These are phyloP conservation scores for Neophaeococcomyces aloes DNA, from an alignment of 2,329 filamentous ascomycete genomes.

Conservation along the genomic window DNA sequence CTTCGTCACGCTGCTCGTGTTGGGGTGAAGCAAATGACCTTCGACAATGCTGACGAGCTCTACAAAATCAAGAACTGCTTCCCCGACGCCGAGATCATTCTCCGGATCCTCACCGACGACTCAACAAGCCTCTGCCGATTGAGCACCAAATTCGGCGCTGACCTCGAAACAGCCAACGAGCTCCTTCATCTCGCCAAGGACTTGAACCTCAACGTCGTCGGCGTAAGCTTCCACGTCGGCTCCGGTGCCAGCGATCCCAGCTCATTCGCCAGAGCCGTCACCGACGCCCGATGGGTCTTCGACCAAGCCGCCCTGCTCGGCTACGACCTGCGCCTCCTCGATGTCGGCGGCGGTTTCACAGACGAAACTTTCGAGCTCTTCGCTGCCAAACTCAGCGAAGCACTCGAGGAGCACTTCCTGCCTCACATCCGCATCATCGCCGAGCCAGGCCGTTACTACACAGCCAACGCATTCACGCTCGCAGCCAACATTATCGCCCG, in stretches of 20 bases:
- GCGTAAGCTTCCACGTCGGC: slow-evolving; percentile 95
- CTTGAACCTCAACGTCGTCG: slow-evolving; percentile 79
- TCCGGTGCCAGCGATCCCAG: slow-evolving; percentile 90
- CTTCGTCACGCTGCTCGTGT: slow-evolving; percentile 76
- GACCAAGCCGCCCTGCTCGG: slow-evolving; percentile 69
- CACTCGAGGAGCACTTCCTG: slow-evolving; percentile 82
- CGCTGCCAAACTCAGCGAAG: slow-evolving; percentile 65
- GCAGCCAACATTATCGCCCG: slow-evolving; percentile 94
- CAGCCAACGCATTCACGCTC: slow-evolving; percentile 83
- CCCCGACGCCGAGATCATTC: slow-evolving; percentile 78
- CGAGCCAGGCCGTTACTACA: slow-evolving; percentile 94
- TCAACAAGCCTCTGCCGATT: slow-evolving; percentile 87
- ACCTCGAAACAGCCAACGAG: slow-evolving; percentile 66
- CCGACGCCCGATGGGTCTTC: slow-evolving; percentile 80
- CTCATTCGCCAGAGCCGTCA: slow-evolving; percentile 81
- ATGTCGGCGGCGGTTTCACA: slow-evolving; percentile 89
- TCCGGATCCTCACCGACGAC: slow-evolving; percentile 94
- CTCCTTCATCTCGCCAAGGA: slow-evolving; percentile 71
- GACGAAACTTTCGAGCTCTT: slow-evolving; percentile 86
- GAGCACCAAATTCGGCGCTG: slow-evolving; percentile 94
- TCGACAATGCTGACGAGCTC: slow-evolving; percentile 95
- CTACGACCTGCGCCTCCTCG: slow-evolving; percentile 73
- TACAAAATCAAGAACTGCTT: slow-evolving; percentile 94
- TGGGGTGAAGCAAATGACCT: slow-evolving; percentile 96
- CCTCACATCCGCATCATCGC: slow-evolving; percentile 76